A percentile compares a stretch with the other conserved stretches of the same genome.
These are phyloP conservation scores for Capillidium rhysosporum DNA, from an alignment of 371 early-diverging fungal species.

Conservation along the genomic window DNA sequence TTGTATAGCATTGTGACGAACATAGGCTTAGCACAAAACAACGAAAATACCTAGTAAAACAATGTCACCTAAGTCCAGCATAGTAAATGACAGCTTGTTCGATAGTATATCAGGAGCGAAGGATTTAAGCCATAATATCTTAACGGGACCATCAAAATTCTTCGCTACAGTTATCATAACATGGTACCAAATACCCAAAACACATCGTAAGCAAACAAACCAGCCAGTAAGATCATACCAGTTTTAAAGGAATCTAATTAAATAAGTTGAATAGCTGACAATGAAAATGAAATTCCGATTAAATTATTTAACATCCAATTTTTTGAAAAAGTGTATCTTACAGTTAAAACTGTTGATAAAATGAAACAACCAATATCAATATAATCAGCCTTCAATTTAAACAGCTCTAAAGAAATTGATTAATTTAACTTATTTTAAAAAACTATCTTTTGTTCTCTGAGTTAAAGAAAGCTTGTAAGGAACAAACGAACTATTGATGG, in stretches of 20 bases:
- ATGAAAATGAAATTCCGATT: slow-evolving; percentile 69
- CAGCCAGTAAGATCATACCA: slow-evolving; percentile 77
- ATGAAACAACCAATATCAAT: slow-evolving; percentile 38
- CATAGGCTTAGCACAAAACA: slow-evolving; percentile 74
- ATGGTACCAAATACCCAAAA: slow-evolving; percentile 98
- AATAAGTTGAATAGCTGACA: slow-evolving; percentile 69
- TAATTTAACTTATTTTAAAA: not conserved
- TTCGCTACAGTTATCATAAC: slow-evolving; percentile 97
- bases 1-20: slow-evolving; percentile 42
- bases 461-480: slow-evolving; percentile 47
- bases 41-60: slow-evolving; percentile 92
- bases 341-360: slow-evolving; percentile 38
- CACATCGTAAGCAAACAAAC: slow-evolving; percentile 89
- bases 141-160: slow-evolving; percentile 91
- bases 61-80: slow-evolving; percentile 97
- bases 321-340: slow-evolving; percentile 61
- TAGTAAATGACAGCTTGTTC: slow-evolving; percentile 37
- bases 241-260: slow-evolving; percentile 87
- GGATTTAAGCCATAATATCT: slow-evolving; percentile 79
- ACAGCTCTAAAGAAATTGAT: slow-evolving; percentile 21
- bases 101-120: slow-evolving; percentile 21
- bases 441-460: slow-evolving; percentile 43
- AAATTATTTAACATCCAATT: slow-evolving; percentile 85
- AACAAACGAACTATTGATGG: slow-evolving; percentile 28
- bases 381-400: slow-evolving; percentile 45